Percentiles rank a stretch among this genome's conserved stretches.
These are phyloP conservation scores for Pseudophaeomoniella oleicola DNA, from an alignment of 2,329 filamentous ascomycete genomes.

Conservation along the genomic window DNA sequence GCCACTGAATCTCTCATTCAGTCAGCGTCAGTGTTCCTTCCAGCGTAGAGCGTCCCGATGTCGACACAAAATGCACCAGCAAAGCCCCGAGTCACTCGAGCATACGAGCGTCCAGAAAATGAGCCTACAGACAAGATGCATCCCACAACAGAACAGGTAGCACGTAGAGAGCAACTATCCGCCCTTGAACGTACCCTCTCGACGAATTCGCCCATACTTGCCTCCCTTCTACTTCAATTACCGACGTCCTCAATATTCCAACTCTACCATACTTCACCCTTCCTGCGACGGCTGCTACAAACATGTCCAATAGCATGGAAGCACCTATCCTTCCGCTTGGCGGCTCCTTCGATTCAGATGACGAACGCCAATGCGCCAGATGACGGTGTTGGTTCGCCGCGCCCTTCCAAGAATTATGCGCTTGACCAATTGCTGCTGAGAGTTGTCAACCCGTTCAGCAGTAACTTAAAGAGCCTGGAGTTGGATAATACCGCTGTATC, in stretches of 20 bases:
- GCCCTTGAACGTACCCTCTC: conserved; percentile 41
- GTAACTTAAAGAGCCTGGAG: conserved; percentile 40
- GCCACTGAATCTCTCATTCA: too few species aligned
- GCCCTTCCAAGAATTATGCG: conserved; percentile 42
- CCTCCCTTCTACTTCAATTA: conserved; percentile 42
- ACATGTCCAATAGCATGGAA: conserved; percentile 47
- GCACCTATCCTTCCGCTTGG: conserved; percentile 42
- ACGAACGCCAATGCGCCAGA: conserved; percentile 18
- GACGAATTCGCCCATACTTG: conserved; percentile 41
- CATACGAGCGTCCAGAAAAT: neutral
- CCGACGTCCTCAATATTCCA: conserved; percentile 41
- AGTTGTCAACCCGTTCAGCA: conserved; percentile 41
- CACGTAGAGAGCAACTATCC: conserved; percentile 17
- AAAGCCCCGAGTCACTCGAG: neutral
- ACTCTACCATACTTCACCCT: conserved; percentile 42
- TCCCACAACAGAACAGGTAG: neutral
- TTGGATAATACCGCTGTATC: conserved; percentile 47
- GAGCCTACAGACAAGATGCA: neutral
- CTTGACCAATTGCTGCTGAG: conserved; percentile 43
- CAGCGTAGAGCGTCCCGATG: too few species aligned
- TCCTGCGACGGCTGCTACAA: conserved; percentile 39
- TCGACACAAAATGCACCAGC: neutral
- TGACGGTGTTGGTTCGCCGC: conserved; percentile 16
- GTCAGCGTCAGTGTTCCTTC: neutral
- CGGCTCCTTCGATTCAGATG: conserved; percentile 19